Evolutionary conservation across 148 eudicot species (phyloP).

Genomic region (Tetragonia tetragonoides): DNA sequence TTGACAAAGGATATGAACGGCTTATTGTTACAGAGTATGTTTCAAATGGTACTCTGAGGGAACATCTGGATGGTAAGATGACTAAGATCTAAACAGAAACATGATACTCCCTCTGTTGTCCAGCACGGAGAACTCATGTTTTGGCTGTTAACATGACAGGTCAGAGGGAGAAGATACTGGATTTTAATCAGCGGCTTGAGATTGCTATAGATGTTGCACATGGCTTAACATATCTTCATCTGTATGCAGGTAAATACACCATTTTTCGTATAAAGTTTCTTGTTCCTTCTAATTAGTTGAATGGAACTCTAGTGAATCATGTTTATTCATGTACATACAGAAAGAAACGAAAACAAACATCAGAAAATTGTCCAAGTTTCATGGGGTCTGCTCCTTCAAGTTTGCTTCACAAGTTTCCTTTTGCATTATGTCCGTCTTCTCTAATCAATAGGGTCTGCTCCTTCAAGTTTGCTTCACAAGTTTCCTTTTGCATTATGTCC

Average conservation of each 20-base stretch:
- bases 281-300: background rate
- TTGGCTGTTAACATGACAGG: conserved; percentile 51
- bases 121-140: conserved; percentile 18
- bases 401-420: background rate
- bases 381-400: background rate
- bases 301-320: conserved; percentile 4
- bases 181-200: conserved; percentile 90
- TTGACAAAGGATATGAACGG: conserved; percentile 84
- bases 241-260: conserved; percentile 62
- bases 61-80: conserved; percentile 98
- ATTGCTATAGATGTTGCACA: conserved; percentile 90
- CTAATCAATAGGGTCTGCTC: background rate
- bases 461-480: background rate
- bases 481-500: background rate
- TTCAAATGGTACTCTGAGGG: conserved; percentile 90
- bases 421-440: background rate
- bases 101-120: background rate
- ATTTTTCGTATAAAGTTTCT: conserved; percentile 5
- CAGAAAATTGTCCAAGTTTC: background rate
- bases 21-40: conserved; percentile 87
- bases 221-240: conserved; percentile 90
- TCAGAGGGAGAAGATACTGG: conserved; percentile 56
- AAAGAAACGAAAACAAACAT: background rate
- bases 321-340: too few species aligned
- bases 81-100: conserved; percentile 15